Base-by-base conservation (phyloP, 495 filamentous ascomycete species). In the Bacidia gigantensis region DNA sequence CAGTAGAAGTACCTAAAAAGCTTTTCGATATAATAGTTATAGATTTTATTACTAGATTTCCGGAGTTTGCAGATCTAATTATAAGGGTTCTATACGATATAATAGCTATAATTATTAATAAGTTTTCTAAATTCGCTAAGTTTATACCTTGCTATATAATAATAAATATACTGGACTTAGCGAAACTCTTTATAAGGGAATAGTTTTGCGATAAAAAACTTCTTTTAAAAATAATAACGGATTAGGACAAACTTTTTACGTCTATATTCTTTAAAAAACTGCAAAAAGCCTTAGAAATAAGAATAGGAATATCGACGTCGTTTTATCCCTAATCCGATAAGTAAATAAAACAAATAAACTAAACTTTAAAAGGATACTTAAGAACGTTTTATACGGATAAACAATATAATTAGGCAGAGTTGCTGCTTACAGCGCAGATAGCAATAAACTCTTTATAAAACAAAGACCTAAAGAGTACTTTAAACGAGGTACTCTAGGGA, bases 41-140 rank as follows among this genome's bases (percentile, higher is more conserved):
- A 46, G 14, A 46, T 10, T 46, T 46, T 46, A 46, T 46, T 46
- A 46, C 25, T 21, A 24, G 25, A 9, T 46, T 46, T n/a, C 18
- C 14, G 14, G 29, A 35, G 14, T 35, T 35, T 7, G 5, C n/a
- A 14, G 24, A 46, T 46, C 21, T n/a, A 24, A 9, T 0, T 22
- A 46, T 24, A 23, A 24, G 25, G 20, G 21, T 24, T 21, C 5
- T 46, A 24, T 46, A 46, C 11, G 21, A 44, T 44, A 18, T 44
- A 44, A 44, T 44, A 44, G 14, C 14, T 18, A 18, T 44, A 44
- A 9, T 46, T 21, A 11, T 46, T 21, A 46, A 23, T 46, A 46
- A 46, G 11, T 46, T 24, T 46, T 20, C 25, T 24, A 46, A 46
- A 12, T 24, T 20, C 3, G 21, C n/a, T 21, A 24, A 46, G 24